These are phyloP conservation scores for Lactarius psammicola DNA, from an alignment of 768 basidiomycete species.

Conservation along the genomic window DNA sequence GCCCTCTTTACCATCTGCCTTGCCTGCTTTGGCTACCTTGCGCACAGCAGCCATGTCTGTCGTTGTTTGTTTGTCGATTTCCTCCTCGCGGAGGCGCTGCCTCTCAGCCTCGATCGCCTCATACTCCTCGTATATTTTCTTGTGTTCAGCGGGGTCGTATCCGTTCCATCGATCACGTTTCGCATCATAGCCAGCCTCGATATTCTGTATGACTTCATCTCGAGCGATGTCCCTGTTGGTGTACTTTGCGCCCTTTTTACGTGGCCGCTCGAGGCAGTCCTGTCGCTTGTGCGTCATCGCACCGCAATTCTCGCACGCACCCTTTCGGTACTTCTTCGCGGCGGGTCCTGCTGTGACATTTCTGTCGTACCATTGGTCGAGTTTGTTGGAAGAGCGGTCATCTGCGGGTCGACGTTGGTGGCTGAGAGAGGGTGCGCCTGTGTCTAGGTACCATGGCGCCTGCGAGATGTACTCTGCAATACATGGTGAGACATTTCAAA, in stretches of 20 bases:
- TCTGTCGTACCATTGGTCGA: constrained; percentile 91
- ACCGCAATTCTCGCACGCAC: constrained; percentile 99
- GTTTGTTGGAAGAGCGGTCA: constrained; percentile 61
- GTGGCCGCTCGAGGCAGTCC: constrained; percentile 95
- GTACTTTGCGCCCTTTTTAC: constrained; percentile 93
- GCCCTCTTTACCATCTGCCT: constrained; percentile 61
- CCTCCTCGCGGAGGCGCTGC: constrained; percentile 90
- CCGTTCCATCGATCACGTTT: constrained; percentile 99
- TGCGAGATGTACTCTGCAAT: constrained; percentile 91
- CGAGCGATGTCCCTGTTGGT: constrained; percentile 87
- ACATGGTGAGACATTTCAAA: not conserved
- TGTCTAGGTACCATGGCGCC: constrained; percentile 98
- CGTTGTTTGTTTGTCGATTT: constrained; percentile 96
- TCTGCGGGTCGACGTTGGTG: constrained; percentile 78
- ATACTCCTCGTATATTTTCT: constrained; percentile 89
- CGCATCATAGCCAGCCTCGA: constrained; percentile 78
- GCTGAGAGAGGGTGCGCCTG: constrained; percentile 87
- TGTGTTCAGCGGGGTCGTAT: constrained; percentile 88
- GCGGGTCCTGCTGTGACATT: constrained; percentile 83
- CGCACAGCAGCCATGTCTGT: constrained; percentile 88
- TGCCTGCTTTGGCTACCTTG: constrained; percentile 92
- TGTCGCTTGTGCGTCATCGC: constrained; percentile 88
- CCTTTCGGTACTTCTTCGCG: constrained; percentile 95
- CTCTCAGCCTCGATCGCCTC: constrained; percentile 88
- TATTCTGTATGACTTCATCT: constrained; percentile 86